Percentiles rank a stretch among this genome's conserved stretches.
phyloP scores from a whole-genome alignment of 2,329 filamentous ascomycete genomes.

The Helotiales sp. region DNA sequence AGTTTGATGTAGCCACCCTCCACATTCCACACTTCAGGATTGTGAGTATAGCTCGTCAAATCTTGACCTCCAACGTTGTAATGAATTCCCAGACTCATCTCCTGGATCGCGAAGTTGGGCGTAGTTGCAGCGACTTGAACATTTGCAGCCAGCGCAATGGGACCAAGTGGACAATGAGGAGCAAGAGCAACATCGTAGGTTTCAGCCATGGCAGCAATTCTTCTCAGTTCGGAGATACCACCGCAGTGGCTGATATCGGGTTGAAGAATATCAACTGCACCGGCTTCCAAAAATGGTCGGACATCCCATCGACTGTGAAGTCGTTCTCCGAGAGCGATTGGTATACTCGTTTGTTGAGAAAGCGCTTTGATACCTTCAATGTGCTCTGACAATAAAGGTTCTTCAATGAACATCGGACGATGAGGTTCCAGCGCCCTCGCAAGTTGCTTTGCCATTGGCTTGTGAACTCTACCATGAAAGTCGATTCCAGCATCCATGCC shows the following conservation, averaged over 20 bases:
- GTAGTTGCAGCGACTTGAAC: constrained; percentile 64
- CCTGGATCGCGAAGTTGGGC: constrained; percentile 71
- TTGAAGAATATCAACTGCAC: constrained; percentile 69
- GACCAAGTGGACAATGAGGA: constrained; percentile 72
- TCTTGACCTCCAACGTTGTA: constrained; percentile 71
- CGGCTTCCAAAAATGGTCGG: constrained; percentile 68
- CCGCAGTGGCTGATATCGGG: constrained; percentile 72
- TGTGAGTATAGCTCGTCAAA: constrained; percentile 64
- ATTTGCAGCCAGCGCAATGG: constrained; percentile 70
- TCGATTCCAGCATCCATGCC: constrained; percentile 75
- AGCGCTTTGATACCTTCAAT: constrained; percentile 55
- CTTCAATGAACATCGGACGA: constrained; percentile 73
- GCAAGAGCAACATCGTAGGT: constrained; percentile 73
- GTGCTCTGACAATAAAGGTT: constrained; percentile 71
- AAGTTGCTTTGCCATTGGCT: constrained; percentile 79
- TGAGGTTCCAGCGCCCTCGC: constrained; percentile 66
- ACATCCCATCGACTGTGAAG: constrained; percentile 74
- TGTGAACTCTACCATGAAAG: constrained; percentile 76
- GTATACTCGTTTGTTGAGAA: constrained; percentile 54
- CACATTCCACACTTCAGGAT: constrained; percentile 65
- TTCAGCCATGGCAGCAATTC: constrained; percentile 71
- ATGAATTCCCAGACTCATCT: constrained; percentile 79
- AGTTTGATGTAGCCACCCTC: constrained; percentile 65
- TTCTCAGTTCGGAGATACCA: constrained; percentile 69
- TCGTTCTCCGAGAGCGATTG: constrained; percentile 72